A percentile compares a stretch with the other conserved stretches of the same genome.
Evolutionary conservation across 2,329 filamentous ascomycete species (phyloP).

Genomic region (Mycocentrospora acerina): DNA sequence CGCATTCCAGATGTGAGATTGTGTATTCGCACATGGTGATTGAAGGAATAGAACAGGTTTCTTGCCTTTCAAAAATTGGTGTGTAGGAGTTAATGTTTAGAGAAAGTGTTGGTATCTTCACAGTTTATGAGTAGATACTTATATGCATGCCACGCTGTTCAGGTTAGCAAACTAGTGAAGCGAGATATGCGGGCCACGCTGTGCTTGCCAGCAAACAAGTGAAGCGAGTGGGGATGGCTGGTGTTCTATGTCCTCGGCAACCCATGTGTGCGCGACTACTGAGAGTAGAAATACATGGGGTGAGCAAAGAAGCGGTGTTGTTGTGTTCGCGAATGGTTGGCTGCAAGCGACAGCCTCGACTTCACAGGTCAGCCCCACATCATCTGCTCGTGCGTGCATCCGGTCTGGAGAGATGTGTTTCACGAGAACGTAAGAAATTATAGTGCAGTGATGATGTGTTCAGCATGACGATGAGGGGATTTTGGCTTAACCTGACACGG

Average conservation of each 20-base stretch:
- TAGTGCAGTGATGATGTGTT: no score
- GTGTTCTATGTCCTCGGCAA: no score
- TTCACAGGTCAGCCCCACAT: slow-evolving; percentile 9
- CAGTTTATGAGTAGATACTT: slow-evolving; percentile 4
- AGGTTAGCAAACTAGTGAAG: slow-evolving; percentile 6
- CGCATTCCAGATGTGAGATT: slow-evolving; percentile 19
- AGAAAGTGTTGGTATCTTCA: slow-evolving; percentile 6
- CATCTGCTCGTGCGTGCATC: no score
- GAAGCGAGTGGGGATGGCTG: neutral
- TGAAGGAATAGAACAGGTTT: neutral
- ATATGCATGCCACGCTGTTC: slow-evolving; percentile 6
- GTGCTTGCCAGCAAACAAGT: slow-evolving; percentile 2
- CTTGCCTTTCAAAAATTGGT: slow-evolving; percentile 1
- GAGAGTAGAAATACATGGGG: no score
- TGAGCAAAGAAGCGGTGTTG: neutral
- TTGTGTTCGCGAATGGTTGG: neutral
- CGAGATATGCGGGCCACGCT: neutral
- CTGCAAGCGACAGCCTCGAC: neutral
- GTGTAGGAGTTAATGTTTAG: slow-evolving; percentile 7
- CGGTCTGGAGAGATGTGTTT: no score
- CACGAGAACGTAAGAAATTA: no score
- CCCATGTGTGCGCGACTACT: no score
- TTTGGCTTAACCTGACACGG: no score
- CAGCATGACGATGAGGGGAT: no score
- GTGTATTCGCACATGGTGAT: slow-evolving; percentile 26